phyloP scores from a whole-genome alignment of 2,329 filamentous ascomycete species.

The Fusarium sp. region DNA sequence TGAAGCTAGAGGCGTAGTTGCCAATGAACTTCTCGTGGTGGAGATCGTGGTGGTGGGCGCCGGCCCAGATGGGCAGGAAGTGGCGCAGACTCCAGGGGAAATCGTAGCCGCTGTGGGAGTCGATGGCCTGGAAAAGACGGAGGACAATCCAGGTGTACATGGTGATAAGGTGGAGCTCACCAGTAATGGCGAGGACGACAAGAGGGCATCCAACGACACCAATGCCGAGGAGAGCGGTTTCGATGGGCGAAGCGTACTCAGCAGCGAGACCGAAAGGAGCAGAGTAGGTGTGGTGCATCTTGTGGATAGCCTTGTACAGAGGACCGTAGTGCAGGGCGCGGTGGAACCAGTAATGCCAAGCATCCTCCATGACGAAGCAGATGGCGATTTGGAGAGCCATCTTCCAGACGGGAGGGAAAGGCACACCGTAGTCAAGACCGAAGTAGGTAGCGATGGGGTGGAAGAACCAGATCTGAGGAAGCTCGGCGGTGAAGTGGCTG shows the following conservation, averaged over 20 bases:
- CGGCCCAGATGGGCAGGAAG: constrained; percentile 97
- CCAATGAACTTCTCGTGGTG: constrained; percentile 99
- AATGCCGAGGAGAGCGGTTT: constrained; percentile 93
- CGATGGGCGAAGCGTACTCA: constrained; percentile 97
- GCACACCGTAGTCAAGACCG: constrained; percentile 87
- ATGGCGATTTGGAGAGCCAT: constrained; percentile 93
- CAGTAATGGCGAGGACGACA: constrained; percentile 83
- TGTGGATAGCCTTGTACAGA: constrained; percentile 97
- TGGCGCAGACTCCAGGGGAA: constrained; percentile 98
- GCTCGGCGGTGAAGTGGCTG: constrained; percentile 96
- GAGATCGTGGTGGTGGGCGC: constrained; percentile 94
- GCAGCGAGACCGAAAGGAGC: constrained; percentile 96
- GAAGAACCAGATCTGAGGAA: constrained; percentile 99
- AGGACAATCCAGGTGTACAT: constrained; percentile 98
- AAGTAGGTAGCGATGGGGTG: constrained; percentile 95
- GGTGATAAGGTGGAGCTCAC: constrained; percentile 92
- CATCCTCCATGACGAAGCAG: constrained; percentile 95
- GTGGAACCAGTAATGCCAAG: constrained; percentile 99
- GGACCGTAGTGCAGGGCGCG: constrained; percentile 93
- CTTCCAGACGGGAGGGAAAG: constrained; percentile 86
- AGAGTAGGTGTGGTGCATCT: constrained; percentile 99
- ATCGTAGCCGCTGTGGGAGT: constrained; percentile 97
- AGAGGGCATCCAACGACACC: constrained; percentile 88
- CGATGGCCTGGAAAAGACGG: constrained; percentile 96
- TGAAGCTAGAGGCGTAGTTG: constrained; percentile 97